phyloP scores from a whole-genome alignment of 768 basidiomycete species.

The Artomyces pyxidatus region DNA sequence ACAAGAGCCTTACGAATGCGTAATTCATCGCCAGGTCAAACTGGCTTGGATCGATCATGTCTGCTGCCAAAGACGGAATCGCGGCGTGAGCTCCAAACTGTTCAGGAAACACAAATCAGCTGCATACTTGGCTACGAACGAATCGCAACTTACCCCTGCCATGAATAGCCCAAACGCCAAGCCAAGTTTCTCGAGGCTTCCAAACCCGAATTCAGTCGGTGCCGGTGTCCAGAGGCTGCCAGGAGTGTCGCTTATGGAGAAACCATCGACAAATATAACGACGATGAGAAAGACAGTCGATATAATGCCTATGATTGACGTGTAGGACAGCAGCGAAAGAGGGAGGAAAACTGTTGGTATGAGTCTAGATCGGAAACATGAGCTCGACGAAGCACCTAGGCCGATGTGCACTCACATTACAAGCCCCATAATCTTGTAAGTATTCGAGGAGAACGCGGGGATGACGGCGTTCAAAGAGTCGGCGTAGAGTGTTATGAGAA shows the following conservation, averaged over 20 bases:
- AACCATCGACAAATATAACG: conserved; percentile 78
- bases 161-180: conserved; percentile 86
- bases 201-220: conserved; percentile 52
- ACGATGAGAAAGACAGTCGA: conserved; percentile 69
- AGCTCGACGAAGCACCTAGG: not conserved
- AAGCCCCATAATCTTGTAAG: conserved; percentile 71
- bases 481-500: conserved; percentile 83
- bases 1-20: conserved; percentile 56
- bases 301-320: conserved; percentile 78
- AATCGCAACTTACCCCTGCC: conserved; percentile 54
- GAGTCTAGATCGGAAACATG: conserved; percentile 37
- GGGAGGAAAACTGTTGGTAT: conserved; percentile 84
- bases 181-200: conserved; percentile 51
- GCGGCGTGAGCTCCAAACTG: conserved; percentile 91
- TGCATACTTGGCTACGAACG: not conserved
- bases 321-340: conserved; percentile 76
- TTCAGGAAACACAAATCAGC: not conserved
- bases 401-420: conserved; percentile 43
- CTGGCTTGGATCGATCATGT: conserved; percentile 77
- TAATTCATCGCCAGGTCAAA: conserved; percentile 80
- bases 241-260: conserved; percentile 60
- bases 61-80: conserved; percentile 81
- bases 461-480: conserved; percentile 75
- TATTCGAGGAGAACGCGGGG: conserved; percentile 55
- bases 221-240: conserved; percentile 78